Evolutionary conservation across 2,329 filamentous ascomycete species (phyloP), one percentile per base, ranked within the genome.

Genomic region (Nemania diffusa): DNA sequence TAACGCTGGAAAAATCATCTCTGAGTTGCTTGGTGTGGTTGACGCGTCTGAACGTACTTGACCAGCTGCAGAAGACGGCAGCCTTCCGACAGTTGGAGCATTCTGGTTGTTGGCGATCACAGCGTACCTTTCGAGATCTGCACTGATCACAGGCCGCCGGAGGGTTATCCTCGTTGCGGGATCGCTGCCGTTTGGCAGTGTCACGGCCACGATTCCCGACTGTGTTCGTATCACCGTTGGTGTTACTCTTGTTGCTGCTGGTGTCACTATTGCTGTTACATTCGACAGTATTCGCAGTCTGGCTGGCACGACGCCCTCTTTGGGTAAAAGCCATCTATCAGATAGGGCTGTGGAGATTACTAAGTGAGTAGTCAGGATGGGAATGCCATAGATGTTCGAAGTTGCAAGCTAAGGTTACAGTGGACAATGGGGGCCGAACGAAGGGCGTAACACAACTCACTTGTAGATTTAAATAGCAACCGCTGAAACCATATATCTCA

Each of bases 91-190:
- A 57, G 26, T 57, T 57, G 26, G 55, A 57, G 9, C 55, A 57
- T 32, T 57, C 40, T 7, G 62, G 62, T 11, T 64, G 62, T 11
- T 59, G 62, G 9, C 62, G 55, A 15, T 64, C 62, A 40, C 62
- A 64, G 46, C 62, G 62, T 9, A 64, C 55, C 20, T 64, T 64
- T 55, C 62, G 46, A 3, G 62, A 59, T 22, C 62, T 46, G 55
- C 62, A 64, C 17, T 64, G 62, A 40, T 64, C 62, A 37, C 62
- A 64, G 27, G 55, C 62, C 5, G 62, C 62, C 22, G 62, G 62
- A 7, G 48, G 62, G 1, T 64, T 64, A 34, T 64, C 62, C 4
- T 64, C 62, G 37, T 64, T 58, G 15, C 62, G 62, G 8, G 62
- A 64, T 6, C 62, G 57, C 26, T 58, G 53, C 17, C 62, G 46